Base-by-base conservation (phyloP, 352 stramenopile genomes). In the Elongisporangium anandrum region DNA sequence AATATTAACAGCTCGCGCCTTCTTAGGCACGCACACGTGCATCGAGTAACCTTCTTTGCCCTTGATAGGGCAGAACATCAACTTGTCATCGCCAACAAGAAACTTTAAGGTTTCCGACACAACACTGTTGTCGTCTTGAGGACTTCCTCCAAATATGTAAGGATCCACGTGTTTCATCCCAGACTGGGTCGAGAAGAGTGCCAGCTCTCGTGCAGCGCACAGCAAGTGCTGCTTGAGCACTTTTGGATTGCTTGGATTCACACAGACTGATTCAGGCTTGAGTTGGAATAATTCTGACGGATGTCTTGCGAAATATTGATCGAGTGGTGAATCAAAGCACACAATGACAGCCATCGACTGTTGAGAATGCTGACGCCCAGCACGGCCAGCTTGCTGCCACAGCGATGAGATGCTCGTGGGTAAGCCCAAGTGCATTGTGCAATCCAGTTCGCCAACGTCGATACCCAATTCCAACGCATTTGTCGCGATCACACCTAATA, bases 381-480 rank as follows among this genome's bases (percentile, higher is more conserved):
- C 95, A 51, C 97, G 85, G 12, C 97, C 97, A 17, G 96, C 90
- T 75, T 99, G 97, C 68, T 99, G 97, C 83, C 97, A 97, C 54
- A 99, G 72, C 24, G 92, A 98, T 17, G 89, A 85, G 34, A 97
- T 81, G 10, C 81, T 97, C 2, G 86, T 87, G 12, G 97, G 96
- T 52, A 98, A 96, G 2, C 97, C 97, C 52, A 98, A 82, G 66
- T 99, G 96, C 54, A 99, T 80, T 5, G 97, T 99, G 17, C 96
- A 88, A 68, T 99, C 95, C 19, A 99, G 73, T 22, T 85, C 83
- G 24, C 92, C 92, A 17, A 98, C 81, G 63, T 99, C 95, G 53
- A 99, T 97, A 16, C 97, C 97, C 10, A 99, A 73, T 65, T 99
- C 97, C 10, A 99, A 81, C 4, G 97, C 97, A 64, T 94, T 97